Evolutionary conservation across 176 grass and related monocot genomes (phyloP), one percentile per base, ranked within the genome.

Genomic region (Hsuehochloa calcarea): DNA sequence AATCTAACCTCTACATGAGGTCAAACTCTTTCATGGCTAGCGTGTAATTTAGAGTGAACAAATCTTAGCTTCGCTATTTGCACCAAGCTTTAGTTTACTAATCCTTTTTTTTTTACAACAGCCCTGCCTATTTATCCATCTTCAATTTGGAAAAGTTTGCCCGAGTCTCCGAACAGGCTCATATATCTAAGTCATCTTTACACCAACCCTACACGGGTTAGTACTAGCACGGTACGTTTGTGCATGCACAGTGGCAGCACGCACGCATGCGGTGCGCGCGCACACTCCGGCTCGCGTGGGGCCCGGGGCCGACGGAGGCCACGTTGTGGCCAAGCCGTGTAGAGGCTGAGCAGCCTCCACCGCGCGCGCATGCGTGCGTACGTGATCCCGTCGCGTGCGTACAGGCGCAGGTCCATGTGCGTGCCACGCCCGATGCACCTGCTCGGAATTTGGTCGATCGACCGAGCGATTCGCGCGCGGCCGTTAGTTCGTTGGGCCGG

Each of bases 401-500:
- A 20, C 61, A 39, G 58, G 79, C 38, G 31, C 73, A 88, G 8
- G 73, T 27, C 73, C 86, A 84, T 84, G 86, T 78, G 80, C 80
- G 86, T 72, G 73, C 55, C 86, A 78, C 54, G 52, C 64, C 8
- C 69, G 27, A 25, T 39, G 35, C 35, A 35, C 46, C 34, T 26
- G 54, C 58, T 29, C 77, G 47, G 47, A 50, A 50, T 50, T 15
- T 50, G 47, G 14, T 50, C 14, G 14, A 15, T 5, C 46, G 34
- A 41, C 16, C 22, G 39, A 14, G 54, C 56, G 56, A n/a, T 13
- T 13, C 73, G 10, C 16, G 8, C 47, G 1, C 75, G 86, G 65
- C 55, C 55, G 80, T 88, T 88, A 71, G 80, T 83, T 83, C 80
- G 80, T 88, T 88, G 64, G 31, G 13, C 62, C 19, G 66, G 51